Conservation (phyloP, 805 yeast genomes). For the Kockiozyma suomiensis region DNA sequence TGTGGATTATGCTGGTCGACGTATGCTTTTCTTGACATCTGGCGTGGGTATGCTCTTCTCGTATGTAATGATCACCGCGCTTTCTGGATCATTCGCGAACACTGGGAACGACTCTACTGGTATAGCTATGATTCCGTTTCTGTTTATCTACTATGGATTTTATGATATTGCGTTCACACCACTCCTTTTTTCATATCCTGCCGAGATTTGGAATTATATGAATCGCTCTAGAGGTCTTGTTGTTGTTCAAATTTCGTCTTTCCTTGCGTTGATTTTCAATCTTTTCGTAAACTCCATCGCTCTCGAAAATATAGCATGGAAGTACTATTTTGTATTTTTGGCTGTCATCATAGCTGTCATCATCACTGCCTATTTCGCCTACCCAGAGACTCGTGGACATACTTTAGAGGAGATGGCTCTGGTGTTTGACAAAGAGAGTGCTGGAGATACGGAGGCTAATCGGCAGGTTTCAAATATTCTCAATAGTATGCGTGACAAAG, state of each 20-base stretch:
- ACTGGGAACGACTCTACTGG: conserved; percentile 47
- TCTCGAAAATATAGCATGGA: conserved; percentile 48
- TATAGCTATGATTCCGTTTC: conserved; percentile 54
- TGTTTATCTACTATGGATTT: conserved; percentile 44
- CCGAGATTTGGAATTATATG: conserved; percentile 37
- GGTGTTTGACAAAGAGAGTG: conserved; percentile 11
- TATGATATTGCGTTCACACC: conserved; percentile 44
- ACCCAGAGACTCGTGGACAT: conserved; percentile 49
- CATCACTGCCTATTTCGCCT: conserved; percentile 42
- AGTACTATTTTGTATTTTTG: conserved; percentile 51
- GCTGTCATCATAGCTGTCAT: conserved; percentile 42
- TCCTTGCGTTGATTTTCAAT: conserved; percentile 30
- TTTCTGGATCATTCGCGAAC: conserved; percentile 52
- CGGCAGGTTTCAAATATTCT: too few species aligned
- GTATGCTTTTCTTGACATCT: conserved; percentile 38
- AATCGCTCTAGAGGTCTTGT: conserved; percentile 48
- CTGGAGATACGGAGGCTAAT: too few species aligned
- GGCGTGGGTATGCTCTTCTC: conserved; percentile 45
- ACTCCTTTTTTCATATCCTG: conserved; percentile 41
- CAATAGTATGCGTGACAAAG: too few species aligned
- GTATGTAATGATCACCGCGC: conserved; percentile 50
- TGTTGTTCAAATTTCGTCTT: conserved; percentile 15
- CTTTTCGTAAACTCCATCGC: conserved; percentile 47
- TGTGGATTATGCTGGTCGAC: conserved; percentile 38
- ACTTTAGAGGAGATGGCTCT: conserved; percentile 50